A percentile compares a stretch with the other conserved stretches of the same genome.
phyloP scores from a whole-genome alignment of 768 basidiomycete genomes.

The Pleurotus tuber-regium region DNA sequence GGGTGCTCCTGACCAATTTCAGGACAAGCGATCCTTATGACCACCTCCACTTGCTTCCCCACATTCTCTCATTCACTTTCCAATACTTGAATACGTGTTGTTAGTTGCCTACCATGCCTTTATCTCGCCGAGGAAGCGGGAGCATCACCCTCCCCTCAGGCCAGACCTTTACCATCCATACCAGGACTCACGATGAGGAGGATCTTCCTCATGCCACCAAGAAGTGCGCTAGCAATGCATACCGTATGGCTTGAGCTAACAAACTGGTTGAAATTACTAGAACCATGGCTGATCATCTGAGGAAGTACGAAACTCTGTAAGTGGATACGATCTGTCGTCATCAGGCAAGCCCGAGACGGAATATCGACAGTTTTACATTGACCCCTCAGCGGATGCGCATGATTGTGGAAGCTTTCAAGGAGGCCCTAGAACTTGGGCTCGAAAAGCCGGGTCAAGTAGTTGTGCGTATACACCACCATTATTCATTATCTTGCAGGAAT shows the following conservation, averaged over 20 bases:
- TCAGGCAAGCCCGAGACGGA: constrained; percentile 10
- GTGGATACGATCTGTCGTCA: constrained; percentile 29
- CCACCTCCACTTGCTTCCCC: constrained; percentile 4
- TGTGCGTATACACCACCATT: constrained; percentile 49
- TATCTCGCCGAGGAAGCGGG: constrained; percentile 77
- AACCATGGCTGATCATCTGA: constrained; percentile 92
- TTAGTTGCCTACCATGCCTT: constrained; percentile 43
- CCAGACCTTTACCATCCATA: constrained; percentile 82
- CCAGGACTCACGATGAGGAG: constrained; percentile 83
- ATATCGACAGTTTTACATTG: constrained; percentile 63
- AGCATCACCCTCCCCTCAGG: constrained; percentile 71
- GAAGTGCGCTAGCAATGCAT: constrained; percentile 49
- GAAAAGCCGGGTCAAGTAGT: constrained; percentile 82
- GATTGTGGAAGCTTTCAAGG: constrained; percentile 96
- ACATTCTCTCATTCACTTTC: constrained; percentile 9
- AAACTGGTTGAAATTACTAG: constrained; percentile 33
- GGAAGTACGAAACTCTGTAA: constrained; percentile 85
- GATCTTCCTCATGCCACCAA: constrained; percentile 93
- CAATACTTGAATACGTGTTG: no score
- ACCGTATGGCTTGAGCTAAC: constrained; percentile 4
- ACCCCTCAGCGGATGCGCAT: constrained; percentile 93
- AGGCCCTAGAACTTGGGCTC: constrained; percentile 84
- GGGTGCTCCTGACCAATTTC: constrained; percentile 17
- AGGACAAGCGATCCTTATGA: constrained; percentile 2
- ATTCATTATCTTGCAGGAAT: neutral